Base-by-base conservation (phyloP, 179 eudicot genomes). In the Beta corolliflora region DNA sequence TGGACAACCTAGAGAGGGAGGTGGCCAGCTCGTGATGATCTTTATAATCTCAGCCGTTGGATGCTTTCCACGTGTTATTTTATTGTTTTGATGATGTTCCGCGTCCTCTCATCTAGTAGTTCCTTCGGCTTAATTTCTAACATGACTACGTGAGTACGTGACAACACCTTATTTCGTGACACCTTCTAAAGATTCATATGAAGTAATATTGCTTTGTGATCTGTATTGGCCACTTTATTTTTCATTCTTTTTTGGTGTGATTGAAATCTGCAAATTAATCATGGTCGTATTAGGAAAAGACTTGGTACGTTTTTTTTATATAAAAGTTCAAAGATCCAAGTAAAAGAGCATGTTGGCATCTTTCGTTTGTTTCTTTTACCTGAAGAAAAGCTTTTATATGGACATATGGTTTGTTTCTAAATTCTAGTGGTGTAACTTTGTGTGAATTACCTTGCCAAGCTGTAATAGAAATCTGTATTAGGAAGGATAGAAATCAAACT, bases 1-100 rank as follows among this genome's bases (percentile, higher is more conserved):
- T 23, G 9, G 79, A 78, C 85, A 73, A 56, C 79, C 60, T 15
- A 31, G 66, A 76, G 41, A 12, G 25, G 76, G 76, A 52, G 58
- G 41, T 44, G 44, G 50, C 63, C 53, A 70, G 76, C 77, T 52
- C 9, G 72, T 72, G 36, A 72, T 36, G 55, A n/a, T 72, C 67
- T 71, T 73, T 61, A 19, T 54, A 5, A 48, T 61, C 53, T 13
- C 72, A 7, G 70, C 71, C 79, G 69, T 79, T 50, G 14, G 59
- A 65, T 79, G 61, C 61, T 46, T 63, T n/a, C 79, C 75, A 58
- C 72, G 70, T 74, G 77, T 66, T 50, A 58, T 8, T 52, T 1
- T 21, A 7, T 14, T 9, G 15, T 69, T 23, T 67, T 29, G 56
- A 68, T 31, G 72, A 73, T 72, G 63, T 14, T 19, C 75, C 25